phyloP scores from a whole-genome alignment of 768 basidiomycete genomes.

The Cystobasidiopsis lactophilus region DNA sequence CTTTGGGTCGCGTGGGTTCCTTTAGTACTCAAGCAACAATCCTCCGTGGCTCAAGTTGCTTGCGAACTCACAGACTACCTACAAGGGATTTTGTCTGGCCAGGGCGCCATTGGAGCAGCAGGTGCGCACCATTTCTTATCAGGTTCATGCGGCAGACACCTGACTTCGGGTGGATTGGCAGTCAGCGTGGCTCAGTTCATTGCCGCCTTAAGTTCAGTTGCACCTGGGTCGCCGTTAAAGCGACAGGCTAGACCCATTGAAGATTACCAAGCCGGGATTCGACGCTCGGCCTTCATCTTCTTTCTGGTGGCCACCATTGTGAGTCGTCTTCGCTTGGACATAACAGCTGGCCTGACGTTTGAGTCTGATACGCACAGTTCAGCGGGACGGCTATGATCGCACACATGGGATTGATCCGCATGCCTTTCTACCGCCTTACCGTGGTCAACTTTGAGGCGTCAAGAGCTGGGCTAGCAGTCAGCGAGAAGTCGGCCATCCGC shows the following conservation, averaged over 20 bases:
- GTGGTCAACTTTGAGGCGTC: constrained; percentile 3
- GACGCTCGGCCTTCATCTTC: constrained; percentile 19
- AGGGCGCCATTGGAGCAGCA: constrained; percentile 17
- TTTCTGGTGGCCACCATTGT: constrained; percentile 19
- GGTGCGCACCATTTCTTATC: too few species aligned
- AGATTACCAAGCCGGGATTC: background rate
- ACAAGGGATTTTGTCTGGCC: constrained; percentile 17
- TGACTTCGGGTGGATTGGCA: too few species aligned
- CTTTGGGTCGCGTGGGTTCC: too few species aligned
- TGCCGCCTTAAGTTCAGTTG: constrained; percentile 11
- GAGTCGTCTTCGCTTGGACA: too few species aligned
- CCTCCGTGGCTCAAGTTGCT: too few species aligned
- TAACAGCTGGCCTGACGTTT: too few species aligned
- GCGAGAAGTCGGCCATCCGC: background rate
- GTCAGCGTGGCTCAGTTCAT: constrained; percentile 17
- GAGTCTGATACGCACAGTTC: too few species aligned
- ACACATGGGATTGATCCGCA: constrained; percentile 11
- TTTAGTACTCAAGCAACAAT: too few species aligned
- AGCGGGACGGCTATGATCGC: constrained; percentile 11
- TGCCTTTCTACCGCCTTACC: constrained; percentile 16
- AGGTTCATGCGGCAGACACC: too few species aligned
- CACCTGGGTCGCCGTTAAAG: background rate
- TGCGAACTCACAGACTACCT: constrained; percentile 16
- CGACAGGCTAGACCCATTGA: background rate
- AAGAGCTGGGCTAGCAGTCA: background rate